Percentiles rank a stretch among this genome's conserved stretches.
Evolutionary conservation across 1,284 basidiomycete species (phyloP).

Genomic region (Coniferiporia weirii): DNA sequence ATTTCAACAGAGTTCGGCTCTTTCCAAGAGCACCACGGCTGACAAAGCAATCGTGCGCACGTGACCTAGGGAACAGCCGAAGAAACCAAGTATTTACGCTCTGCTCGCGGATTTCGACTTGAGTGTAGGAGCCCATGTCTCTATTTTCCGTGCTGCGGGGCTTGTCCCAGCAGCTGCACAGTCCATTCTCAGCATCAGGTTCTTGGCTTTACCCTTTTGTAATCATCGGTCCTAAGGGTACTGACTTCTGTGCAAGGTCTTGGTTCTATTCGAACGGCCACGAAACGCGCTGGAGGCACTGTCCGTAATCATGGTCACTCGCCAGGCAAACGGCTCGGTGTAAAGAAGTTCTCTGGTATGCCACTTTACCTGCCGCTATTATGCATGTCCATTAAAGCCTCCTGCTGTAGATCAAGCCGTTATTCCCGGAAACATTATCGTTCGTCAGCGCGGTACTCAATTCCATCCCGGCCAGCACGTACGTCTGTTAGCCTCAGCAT

Average conservation of each 20-base stretch:
- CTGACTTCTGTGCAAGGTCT: slow-evolving; percentile 25
- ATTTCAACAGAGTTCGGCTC: no score
- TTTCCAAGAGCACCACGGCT: no score
- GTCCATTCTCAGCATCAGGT: slow-evolving; percentile 13
- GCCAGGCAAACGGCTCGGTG: slow-evolving; percentile 83
- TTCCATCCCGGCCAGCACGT: slow-evolving; percentile 93
- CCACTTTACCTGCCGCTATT: neutral
- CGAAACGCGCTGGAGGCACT: slow-evolving; percentile 90
- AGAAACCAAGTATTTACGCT: no score
- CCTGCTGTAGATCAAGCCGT: slow-evolving; percentile 70
- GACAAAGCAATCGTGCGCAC: no score
- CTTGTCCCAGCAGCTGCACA: neutral
- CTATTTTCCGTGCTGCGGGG: slow-evolving; percentile 12
- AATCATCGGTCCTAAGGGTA: slow-evolving; percentile 10
- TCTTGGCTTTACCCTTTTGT: slow-evolving; percentile 12
- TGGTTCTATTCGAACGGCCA: slow-evolving; percentile 83
- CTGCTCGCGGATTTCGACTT: no score
- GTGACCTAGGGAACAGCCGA: no score
- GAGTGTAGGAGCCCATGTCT: slow-evolving; percentile 18
- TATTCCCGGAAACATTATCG: slow-evolving; percentile 88
- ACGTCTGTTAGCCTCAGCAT: slow-evolving; percentile 26
- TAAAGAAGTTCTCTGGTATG: slow-evolving; percentile 91
- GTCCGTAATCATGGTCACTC: slow-evolving; percentile 89
- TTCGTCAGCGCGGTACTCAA: slow-evolving; percentile 84
- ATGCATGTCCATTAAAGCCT: slow-evolving; percentile 20